These are phyloP conservation scores for Hemileccinum impolitum DNA, from an alignment of 768 basidiomycete species.

Conservation along the genomic window DNA sequence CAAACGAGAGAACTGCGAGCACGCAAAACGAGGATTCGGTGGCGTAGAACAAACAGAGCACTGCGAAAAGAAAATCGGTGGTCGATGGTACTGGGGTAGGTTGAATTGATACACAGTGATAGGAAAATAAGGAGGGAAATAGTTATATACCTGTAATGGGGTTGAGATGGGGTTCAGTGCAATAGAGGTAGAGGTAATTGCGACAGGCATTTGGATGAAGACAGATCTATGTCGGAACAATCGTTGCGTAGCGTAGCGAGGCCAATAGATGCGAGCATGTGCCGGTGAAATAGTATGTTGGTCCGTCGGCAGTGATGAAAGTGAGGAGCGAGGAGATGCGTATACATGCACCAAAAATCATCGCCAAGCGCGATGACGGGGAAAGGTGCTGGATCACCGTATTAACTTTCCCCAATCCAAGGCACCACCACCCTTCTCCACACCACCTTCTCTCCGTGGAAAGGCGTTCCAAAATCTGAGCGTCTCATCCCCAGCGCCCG, in stretches of 20 bases:
- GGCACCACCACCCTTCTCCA: constrained; percentile 36
- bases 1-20: constrained; percentile 12
- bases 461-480: constrained; percentile 98
- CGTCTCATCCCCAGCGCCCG: constrained; percentile 97
- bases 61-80: constrained; percentile 10
- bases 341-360: constrained; percentile 6
- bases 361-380: not conserved
- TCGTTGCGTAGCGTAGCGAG: constrained; percentile 12
- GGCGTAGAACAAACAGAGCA: constrained; percentile 18
- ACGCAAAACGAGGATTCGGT: constrained; percentile 16
- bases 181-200: constrained; percentile 10
- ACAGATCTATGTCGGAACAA: constrained; percentile 22
- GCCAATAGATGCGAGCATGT: constrained; percentile 27
- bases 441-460: constrained; percentile 58
- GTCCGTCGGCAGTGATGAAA: constrained; percentile 8
- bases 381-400: constrained; percentile 30
- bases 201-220: constrained; percentile 15
- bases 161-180: not conserved
- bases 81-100: constrained; percentile 10
- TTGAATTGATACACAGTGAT: constrained; percentile 25
- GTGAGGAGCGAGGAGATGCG: not conserved
- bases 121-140: constrained; percentile 27
- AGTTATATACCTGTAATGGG: constrained; percentile 23
- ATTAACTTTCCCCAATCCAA: constrained; percentile 52
- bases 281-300: constrained; percentile 19